These are phyloP conservation scores for Suzukiozyma palmioleophila DNA, from an alignment of 1,139 yeast genomes.

Conservation along the genomic window DNA sequence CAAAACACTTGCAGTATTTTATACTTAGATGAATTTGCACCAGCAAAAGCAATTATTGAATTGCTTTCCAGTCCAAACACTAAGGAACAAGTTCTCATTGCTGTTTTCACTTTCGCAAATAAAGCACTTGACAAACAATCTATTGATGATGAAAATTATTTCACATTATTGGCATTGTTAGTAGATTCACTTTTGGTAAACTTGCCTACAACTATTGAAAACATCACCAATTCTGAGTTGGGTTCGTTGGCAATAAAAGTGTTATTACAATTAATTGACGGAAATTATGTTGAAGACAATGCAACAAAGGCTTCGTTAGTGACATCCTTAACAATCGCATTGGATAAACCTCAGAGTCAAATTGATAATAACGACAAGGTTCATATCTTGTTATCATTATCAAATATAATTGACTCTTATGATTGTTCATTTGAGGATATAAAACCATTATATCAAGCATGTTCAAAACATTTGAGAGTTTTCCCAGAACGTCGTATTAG, in stretches of 20 bases:
- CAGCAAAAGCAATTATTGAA: slow-evolving; percentile 52
- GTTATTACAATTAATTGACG: slow-evolving; percentile 52
- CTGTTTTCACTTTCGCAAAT: slow-evolving; percentile 54
- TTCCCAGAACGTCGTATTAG: slow-evolving; percentile 62
- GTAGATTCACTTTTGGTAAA: slow-evolving; percentile 52
- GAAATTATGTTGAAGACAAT: slow-evolving; percentile 55
- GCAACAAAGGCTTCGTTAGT: slow-evolving; percentile 54
- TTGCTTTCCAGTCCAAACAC: slow-evolving; percentile 52
- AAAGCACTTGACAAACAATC: slow-evolving; percentile 35
- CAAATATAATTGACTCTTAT: slow-evolving; percentile 48
- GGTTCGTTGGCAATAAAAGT: slow-evolving; percentile 51
- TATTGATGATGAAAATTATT: slow-evolving; percentile 39
- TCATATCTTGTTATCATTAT: slow-evolving; percentile 55
- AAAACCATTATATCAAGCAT: slow-evolving; percentile 47
- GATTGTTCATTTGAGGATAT: slow-evolving; percentile 54
- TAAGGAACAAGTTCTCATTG: slow-evolving; percentile 61
- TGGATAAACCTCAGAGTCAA: slow-evolving; percentile 58
- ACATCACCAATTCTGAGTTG: slow-evolving; percentile 43
- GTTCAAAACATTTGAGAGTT: slow-evolving; percentile 56
- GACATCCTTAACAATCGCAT: slow-evolving; percentile 54
- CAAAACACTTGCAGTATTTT: slow-evolving; percentile 49
- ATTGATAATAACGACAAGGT: slow-evolving; percentile 53
- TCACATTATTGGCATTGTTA: slow-evolving; percentile 48
- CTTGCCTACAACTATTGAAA: slow-evolving; percentile 47
- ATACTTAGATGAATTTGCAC: slow-evolving; percentile 51